Conservation (phyloP, 208 protist species). For the Leishmania major region DNA sequence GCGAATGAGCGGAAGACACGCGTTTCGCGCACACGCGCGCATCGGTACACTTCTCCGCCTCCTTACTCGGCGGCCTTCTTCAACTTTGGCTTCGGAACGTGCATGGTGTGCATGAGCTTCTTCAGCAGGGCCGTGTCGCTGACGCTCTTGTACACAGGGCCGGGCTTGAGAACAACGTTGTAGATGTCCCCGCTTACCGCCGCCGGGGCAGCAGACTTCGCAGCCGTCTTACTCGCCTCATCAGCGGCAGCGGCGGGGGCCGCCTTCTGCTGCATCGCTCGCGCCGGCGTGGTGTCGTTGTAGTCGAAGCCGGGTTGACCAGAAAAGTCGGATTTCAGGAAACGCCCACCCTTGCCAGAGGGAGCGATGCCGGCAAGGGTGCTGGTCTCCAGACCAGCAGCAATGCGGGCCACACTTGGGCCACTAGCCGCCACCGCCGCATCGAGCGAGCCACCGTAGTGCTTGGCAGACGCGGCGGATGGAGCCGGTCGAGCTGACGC, state of each 20-base stretch:
- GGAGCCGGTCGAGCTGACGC: constrained; percentile 20
- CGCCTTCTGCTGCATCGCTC: constrained; percentile 4
- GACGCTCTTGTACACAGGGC: constrained; percentile 62
- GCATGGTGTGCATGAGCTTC: constrained; percentile 68
- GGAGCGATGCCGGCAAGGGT: constrained; percentile 51
- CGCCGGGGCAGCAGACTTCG: constrained; percentile 7
- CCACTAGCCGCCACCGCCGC: constrained; percentile 74
- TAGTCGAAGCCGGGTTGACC: constrained; percentile 85
- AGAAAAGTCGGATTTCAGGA: constrained; percentile 77
- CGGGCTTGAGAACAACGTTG: constrained; percentile 56
- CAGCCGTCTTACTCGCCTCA: not conserved
- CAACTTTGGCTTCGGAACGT: constrained; percentile 57
- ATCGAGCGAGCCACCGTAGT: constrained; percentile 65
- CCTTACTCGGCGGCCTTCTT: constrained; percentile 27
- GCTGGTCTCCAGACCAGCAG: constrained; percentile 48
- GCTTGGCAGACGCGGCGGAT: constrained; percentile 21
- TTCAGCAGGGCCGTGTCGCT: constrained; percentile 71
- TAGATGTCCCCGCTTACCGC: constrained; percentile 40
- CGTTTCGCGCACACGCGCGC: not conserved
- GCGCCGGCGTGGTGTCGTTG: constrained; percentile 42
- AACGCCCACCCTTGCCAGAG: constrained; percentile 78
- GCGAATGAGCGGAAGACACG: not conserved
- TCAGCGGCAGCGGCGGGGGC: not conserved
- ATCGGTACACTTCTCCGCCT: not conserved
- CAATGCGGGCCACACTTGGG: constrained; percentile 82